Conservation (phyloP, 345 rosid species). For the Abelmoschus esculentus region DNA sequence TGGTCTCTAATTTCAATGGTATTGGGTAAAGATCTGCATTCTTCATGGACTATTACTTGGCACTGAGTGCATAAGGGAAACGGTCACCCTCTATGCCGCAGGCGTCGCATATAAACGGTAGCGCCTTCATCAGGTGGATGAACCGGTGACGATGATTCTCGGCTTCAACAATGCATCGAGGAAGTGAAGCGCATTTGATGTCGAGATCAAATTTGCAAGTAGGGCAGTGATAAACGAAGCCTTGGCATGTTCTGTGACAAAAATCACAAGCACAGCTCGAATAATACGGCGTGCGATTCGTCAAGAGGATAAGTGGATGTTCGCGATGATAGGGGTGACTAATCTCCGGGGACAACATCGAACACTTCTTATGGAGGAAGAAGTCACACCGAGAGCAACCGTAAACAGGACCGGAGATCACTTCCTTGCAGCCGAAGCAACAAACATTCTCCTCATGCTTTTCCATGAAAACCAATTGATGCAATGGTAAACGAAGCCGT, state of each 20-base stretch:
- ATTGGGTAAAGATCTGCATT: background rate
- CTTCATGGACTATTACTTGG: constrained; percentile 8
- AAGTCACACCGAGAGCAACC: constrained; percentile 3
- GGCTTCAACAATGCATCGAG: background rate
- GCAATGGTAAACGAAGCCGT: constrained; percentile 4
- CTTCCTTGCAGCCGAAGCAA: background rate
- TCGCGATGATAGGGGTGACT: background rate
- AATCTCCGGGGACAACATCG: background rate
- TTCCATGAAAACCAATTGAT: background rate
- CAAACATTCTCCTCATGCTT: background rate
- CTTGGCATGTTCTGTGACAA: background rate
- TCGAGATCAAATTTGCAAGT: background rate
- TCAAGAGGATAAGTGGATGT: constrained; percentile 4
- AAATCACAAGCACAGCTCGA: background rate
- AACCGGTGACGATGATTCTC: background rate
- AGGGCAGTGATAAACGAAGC: constrained; percentile 5
- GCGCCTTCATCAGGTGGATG: constrained; percentile 1
- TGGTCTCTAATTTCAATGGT: background rate
- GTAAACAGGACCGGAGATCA: background rate
- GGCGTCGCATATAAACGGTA: background rate
- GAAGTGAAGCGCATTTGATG: background rate
- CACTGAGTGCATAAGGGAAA: background rate
- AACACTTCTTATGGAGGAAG: background rate
- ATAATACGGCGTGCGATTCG: background rate
- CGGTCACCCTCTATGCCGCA: background rate